Evolutionary conservation across 441 rosid species (phyloP).

Genomic region (Populus hybrid): DNA sequence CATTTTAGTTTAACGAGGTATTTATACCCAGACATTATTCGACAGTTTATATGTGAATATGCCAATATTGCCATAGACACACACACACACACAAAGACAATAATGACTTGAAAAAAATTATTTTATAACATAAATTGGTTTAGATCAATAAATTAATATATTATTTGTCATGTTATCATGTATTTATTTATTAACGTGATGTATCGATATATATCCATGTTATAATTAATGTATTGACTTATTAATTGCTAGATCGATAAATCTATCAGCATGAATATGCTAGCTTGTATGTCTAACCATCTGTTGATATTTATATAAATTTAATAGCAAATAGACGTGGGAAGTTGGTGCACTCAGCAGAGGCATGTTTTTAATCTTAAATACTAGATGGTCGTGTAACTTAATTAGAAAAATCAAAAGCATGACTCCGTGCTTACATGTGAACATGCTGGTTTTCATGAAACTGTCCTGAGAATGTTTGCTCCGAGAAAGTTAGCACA

Average conservation of each 20-base stretch:
- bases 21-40: neutral
- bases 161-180: no score
- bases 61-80: neutral
- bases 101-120: no score
- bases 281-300: neutral
- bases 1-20: neutral
- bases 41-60: neutral
- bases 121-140: no score
- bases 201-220: no score
- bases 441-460: slow-evolving; percentile 18
- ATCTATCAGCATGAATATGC: neutral
- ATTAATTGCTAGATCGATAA: neutral
- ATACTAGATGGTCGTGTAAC: neutral
- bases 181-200: no score
- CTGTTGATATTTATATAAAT: neutral
- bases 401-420: neutral
- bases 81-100: neutral
- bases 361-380: neutral
- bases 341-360: neutral
- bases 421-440: neutral
- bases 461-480: slow-evolving; percentile 13
- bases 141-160: no score
- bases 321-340: neutral
- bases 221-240: neutral
- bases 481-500: neutral